Conservation (phyloP, 1,284 basidiomycete species). For the Ganoderma boninense region DNA sequence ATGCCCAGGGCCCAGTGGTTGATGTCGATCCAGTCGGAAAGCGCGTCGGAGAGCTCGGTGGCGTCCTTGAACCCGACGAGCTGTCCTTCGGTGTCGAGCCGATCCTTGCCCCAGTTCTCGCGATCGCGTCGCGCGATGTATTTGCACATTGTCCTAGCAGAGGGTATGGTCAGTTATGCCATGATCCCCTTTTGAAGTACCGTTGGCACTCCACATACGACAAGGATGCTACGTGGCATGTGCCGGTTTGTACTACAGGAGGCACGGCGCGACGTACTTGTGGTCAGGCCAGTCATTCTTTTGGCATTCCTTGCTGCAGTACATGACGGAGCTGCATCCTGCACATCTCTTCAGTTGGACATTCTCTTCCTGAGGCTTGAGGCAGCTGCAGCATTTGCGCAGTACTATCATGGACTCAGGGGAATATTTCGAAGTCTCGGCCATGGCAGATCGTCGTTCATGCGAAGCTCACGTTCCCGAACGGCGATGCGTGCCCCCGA, state of each 20-base stretch:
- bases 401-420: neutral
- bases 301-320: conserved; percentile 23
- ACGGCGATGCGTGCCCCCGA: neutral
- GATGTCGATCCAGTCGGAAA: neutral
- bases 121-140: neutral
- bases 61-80: neutral
- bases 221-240: neutral
- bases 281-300: conserved; percentile 16
- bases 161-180: neutral
- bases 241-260: neutral
- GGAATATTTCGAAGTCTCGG: neutral
- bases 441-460: neutral
- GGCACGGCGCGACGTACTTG: conserved; percentile 13
- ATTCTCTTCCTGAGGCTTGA: conserved; percentile 1
- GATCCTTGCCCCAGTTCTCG: conserved; percentile 4
- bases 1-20: neutral
- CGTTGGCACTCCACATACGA: neutral
- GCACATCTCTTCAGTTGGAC: conserved; percentile 16
- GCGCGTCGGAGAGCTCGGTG: neutral
- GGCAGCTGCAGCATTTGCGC: neutral
- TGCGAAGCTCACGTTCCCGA: neutral
- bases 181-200: neutral
- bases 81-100: neutral
- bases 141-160: neutral
- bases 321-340: conserved; percentile 15